A percentile compares a stretch with the other conserved stretches of the same genome.
These are phyloP conservation scores for Tylopilus orsonianus DNA, from an alignment of 1,284 basidiomycete species.

Conservation along the genomic window DNA sequence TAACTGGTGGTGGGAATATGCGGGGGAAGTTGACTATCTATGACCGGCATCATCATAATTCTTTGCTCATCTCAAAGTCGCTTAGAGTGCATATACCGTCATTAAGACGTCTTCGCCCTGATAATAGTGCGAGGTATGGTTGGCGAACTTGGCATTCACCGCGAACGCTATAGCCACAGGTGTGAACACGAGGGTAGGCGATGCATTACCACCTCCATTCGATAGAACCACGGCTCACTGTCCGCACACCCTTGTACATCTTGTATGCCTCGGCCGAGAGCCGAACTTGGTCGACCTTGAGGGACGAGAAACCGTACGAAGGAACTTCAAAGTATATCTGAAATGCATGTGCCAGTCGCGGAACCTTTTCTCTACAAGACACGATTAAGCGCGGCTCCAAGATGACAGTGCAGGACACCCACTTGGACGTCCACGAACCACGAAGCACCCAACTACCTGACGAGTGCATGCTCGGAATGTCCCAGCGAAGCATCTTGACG, in stretches of 20 bases:
- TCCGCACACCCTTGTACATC: slow-evolving; percentile 78
- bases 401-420: slow-evolving; percentile 25
- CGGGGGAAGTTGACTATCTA: slow-evolving; percentile 9
- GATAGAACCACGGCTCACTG: slow-evolving; percentile 56
- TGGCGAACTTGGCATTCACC: neutral
- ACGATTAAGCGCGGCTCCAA: neutral
- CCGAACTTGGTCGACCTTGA: slow-evolving; percentile 85
- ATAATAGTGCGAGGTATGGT: too few relatives aligned
- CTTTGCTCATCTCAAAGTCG: slow-evolving; percentile 22
- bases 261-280: slow-evolving; percentile 83
- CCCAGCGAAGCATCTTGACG: slow-evolving; percentile 69
- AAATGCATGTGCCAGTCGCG: slow-evolving; percentile 68
- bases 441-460: slow-evolving; percentile 72
- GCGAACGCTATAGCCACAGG: neutral
- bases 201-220: slow-evolving; percentile 71
- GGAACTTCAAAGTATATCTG: slow-evolving; percentile 71
- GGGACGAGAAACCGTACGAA: slow-evolving; percentile 72
- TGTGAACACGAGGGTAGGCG: neutral
- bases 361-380: slow-evolving; percentile 34
- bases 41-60: slow-evolving; percentile 18
- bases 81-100: slow-evolving; percentile 14
- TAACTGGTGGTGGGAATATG: slow-evolving; percentile 13
- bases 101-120: neutral
- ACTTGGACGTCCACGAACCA: slow-evolving; percentile 76
- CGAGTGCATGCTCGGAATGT: slow-evolving; percentile 66